Base-by-base conservation (phyloP, 306 rosid species). In the Fagus sylvatica region DNA sequence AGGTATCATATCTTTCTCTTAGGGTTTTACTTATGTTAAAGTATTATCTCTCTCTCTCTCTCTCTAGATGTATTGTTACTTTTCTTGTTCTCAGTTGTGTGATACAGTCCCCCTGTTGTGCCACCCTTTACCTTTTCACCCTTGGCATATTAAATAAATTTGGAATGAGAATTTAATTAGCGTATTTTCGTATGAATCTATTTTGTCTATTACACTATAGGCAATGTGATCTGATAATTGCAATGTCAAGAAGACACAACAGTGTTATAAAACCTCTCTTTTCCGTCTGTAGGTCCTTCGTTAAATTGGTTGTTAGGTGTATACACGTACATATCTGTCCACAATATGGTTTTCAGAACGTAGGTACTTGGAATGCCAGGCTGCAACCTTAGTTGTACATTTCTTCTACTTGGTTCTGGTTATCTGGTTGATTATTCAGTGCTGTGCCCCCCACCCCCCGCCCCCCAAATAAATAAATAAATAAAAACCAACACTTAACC, bases 1-100 rank as follows among this genome's bases (percentile, higher is more conserved):
- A 91, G 98, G 98, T 94, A 87, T 79, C 56, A 40, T 78, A 73
- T 83, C 73, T 67, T 85, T 53, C 33, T 53, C 75, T 64, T 3
- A 1, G 22, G 71, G 61, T 75, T 74, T 82, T 59, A 10, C 69
- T 55, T 34, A n/a, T 19, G 11, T n/a, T 22, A 22, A 22, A 22
- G 28, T 22, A 22, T 22, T 22, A 22, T 22, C 28, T 22, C 28
- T 22, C 28, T 22, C 55, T 42, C 42, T 39, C 3, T 37, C 12
- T n/a, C 22, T 43, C 40, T 32, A 4, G 43, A 1, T 51, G 19
- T 17, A 41, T 5, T 15, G 67, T 81, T 61, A 1, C 67, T 56
- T 19, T 73, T 78, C 40, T 78, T 32, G 40, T 71, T 72, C 72
- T 71, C 56, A 57, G 33, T 49, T 37, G 36, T 42, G 67, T 34